A percentile compares a stretch with the other conserved stretches of the same genome.
Evolutionary conservation across 257 asterid genomes (phyloP).

Genomic region (Dorcoceras hygrometricum): DNA sequence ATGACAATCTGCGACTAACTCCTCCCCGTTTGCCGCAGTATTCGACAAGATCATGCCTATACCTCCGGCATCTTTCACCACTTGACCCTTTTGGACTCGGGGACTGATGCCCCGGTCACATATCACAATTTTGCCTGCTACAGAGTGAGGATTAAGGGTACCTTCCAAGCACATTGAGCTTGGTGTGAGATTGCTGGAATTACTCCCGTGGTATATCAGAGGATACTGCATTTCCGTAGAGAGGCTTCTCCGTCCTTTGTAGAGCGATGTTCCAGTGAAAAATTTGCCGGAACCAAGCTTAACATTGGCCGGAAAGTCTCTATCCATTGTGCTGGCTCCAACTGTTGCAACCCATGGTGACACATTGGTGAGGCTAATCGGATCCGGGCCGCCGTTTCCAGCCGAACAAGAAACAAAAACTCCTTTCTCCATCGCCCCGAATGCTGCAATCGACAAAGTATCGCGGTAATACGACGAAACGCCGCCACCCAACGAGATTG

Average conservation of each 20-base stretch:
- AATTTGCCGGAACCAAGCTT: constrained; percentile 62
- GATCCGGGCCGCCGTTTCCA: constrained; percentile 95
- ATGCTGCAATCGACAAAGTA: constrained; percentile 71
- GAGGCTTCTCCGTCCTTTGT: constrained; percentile 53
- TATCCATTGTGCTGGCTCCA: constrained; percentile 89
- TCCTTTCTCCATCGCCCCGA: constrained; percentile 93
- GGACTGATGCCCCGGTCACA: constrained; percentile 92
- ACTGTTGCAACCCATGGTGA: constrained; percentile 94
- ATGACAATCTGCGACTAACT: constrained; percentile 80
- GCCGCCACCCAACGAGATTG: constrained; percentile 91
- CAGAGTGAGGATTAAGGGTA: constrained; percentile 51
- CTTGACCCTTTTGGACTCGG: constrained; percentile 86
- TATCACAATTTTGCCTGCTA: constrained; percentile 75
- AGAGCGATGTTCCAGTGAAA: constrained; percentile 63
- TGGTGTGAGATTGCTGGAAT: constrained; percentile 59
- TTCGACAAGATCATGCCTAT: constrained; percentile 79
- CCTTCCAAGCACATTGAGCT: constrained; percentile 90
- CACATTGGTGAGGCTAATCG: constrained; percentile 78
- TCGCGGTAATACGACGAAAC: constrained; percentile 70
- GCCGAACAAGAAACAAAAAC: constrained; percentile 85
- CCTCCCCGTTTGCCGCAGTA: constrained; percentile 81
- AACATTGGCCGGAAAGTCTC: constrained; percentile 79
- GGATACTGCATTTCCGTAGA: constrained; percentile 36
- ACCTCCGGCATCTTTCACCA: constrained; percentile 88
- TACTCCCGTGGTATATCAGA: constrained; percentile 64